Base-by-base conservation (phyloP, 208 protist genomes). In the Trypanosoma brucei region DNA sequence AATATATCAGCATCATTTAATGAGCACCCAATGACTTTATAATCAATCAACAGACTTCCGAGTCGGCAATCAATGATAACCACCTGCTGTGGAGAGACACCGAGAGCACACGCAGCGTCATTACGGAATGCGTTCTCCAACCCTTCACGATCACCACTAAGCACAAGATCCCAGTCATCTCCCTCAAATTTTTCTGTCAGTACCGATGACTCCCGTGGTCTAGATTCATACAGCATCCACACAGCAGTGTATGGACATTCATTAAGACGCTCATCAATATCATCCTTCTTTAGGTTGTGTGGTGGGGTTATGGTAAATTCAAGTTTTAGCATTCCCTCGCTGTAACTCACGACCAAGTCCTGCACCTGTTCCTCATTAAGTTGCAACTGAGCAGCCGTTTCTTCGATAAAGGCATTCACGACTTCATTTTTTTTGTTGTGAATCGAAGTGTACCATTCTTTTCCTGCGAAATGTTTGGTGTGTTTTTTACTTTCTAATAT, bases 151-250 rank as follows among this genome's bases (percentile, higher is more conserved):
- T 14, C 14, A 14, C 44, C 14, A 14, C 14, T 14, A 8, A 48
- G 9, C 44, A 48, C 44, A 14, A 8, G 44, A 14, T 14, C 44
- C 44, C 44, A 48, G 44, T 14, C 44, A 14, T 48, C 44, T 22
- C 44, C 44, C 44, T 48, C 44, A 14, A 48, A 48, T 14, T 8
- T 48, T 8, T 14, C 9, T 14, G 51, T 13, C 48, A 67, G 62
- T 57, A 55, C 6, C 50, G 59, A 42, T 55, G 53, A 53, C 8
- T 63, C 48, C 31, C 62, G 69, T 14, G 59, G 59, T 38, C 44
- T 51, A 36, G 54, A 45, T n/a, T 49, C 65, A 56, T 65, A 71
- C 36, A 65, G 65, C 13, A 52, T 56, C 65, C 65, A 71, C 38
- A 61, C 56, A 55, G 31, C 40, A 36, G 42, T 39, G 65, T 65